Percentiles rank a stretch among this genome's conserved stretches.
Conservation (phyloP, 371 early-diverging fungal genomes). For the Polyrhizophydium stewartii region DNA sequence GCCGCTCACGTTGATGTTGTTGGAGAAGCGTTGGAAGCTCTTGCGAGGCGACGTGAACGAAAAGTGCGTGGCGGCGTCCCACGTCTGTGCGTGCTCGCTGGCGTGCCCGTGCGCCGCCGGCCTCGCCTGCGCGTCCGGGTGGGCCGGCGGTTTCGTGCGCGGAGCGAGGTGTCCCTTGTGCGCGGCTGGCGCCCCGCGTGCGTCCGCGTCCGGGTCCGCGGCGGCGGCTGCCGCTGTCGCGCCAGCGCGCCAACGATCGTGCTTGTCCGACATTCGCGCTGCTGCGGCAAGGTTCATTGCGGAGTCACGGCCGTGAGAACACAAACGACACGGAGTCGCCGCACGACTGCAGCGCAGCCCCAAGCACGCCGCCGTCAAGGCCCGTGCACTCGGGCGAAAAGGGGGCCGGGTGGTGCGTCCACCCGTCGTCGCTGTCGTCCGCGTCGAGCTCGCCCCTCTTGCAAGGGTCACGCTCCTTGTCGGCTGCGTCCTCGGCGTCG, state of each 20-base stretch:
- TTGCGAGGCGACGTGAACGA: constrained; percentile 23
- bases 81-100: too few relatives aligned
- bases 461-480: too few relatives aligned
- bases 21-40: constrained; percentile 15
- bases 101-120: too few relatives aligned
- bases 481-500: too few relatives aligned
- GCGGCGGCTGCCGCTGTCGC: too few relatives aligned
- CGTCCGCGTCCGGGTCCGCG: not conserved
- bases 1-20: constrained; percentile 18
- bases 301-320: not conserved
- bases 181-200: not conserved
- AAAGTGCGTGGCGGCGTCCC: constrained; percentile 5
- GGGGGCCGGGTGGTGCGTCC: not conserved
- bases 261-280: not conserved
- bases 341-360: not conserved
- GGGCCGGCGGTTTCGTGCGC: not conserved
- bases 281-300: not conserved
- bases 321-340: not conserved
- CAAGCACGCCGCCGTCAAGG: not conserved
- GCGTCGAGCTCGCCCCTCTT: not conserved
- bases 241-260: too few relatives aligned
- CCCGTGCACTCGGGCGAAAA: not conserved
- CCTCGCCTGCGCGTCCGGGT: not conserved
- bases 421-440: not conserved
- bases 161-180: not conserved